Evolutionary conservation across 192 early-diverging fungal genomes (phyloP).

Genomic region (Coemansia sp.): DNA sequence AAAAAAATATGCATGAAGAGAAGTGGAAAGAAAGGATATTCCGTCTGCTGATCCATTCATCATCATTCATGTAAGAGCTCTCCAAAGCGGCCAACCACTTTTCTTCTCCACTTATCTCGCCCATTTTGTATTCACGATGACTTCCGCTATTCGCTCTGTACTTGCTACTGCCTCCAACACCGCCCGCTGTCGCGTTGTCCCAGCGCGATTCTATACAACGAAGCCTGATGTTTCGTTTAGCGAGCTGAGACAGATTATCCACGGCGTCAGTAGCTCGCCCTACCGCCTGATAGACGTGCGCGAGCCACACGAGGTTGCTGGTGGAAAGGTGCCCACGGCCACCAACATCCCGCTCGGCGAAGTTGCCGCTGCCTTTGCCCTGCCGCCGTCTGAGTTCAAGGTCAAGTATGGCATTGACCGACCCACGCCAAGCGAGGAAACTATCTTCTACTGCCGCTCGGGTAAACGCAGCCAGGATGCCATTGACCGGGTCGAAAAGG

Average conservation of each 20-base stretch:
- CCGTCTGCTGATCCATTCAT: no score
- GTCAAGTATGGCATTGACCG: slow-evolving; percentile 65
- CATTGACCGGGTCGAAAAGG: slow-evolving; percentile 60
- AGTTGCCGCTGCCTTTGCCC: slow-evolving; percentile 55
- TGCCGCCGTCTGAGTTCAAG: slow-evolving; percentile 48
- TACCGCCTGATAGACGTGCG: slow-evolving; percentile 72
- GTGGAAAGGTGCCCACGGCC: slow-evolving; percentile 69
- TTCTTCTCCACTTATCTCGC: not conserved
- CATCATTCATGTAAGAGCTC: no score
- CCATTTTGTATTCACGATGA: not conserved
- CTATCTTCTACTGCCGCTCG: slow-evolving; percentile 73
- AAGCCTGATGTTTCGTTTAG: slow-evolving; percentile 53
- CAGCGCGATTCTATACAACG: slow-evolving; percentile 35
- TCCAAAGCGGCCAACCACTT: not conserved
- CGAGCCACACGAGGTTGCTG: slow-evolving; percentile 63
- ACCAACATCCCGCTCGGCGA: slow-evolving; percentile 70
- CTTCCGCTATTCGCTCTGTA: not conserved
- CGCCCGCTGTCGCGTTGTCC: not conserved
- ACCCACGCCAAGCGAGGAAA: slow-evolving; percentile 57
- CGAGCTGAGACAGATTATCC: slow-evolving; percentile 52
- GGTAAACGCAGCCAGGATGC: slow-evolving; percentile 70
- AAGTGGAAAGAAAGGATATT: not conserved
- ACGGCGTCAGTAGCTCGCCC: slow-evolving; percentile 32
- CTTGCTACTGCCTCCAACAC: not conserved
- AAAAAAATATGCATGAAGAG: no score